Conservation (phyloP, 2,329 filamentous ascomycete genomes). For the Colletotrichum sansevieriae region DNA sequence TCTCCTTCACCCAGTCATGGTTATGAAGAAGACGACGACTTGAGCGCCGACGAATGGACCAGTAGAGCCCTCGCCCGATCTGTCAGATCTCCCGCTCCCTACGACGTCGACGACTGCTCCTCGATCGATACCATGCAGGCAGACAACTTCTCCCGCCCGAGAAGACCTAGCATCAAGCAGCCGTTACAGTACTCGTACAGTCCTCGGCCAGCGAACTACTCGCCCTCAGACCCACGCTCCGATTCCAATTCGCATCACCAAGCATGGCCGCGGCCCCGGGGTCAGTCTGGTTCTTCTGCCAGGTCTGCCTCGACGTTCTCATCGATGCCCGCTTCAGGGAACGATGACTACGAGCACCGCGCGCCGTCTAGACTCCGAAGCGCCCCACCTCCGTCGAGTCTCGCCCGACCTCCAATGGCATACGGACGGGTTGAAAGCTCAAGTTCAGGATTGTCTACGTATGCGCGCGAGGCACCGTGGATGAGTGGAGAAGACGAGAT, state of each 20-base stretch:
- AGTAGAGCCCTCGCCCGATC: conserved; percentile 38
- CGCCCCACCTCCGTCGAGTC: conserved; percentile 46
- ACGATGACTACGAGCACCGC: conserved; percentile 55
- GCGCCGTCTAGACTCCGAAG: conserved; percentile 48
- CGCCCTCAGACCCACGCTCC: conserved; percentile 44
- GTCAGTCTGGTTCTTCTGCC: conserved; percentile 62
- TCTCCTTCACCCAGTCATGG: conserved; percentile 36
- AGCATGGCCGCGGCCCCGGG: conserved; percentile 59
- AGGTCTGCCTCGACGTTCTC: conserved; percentile 61
- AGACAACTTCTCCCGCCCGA: conserved; percentile 72
- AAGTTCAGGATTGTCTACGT: conserved; percentile 47
- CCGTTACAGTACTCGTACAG: conserved; percentile 52
- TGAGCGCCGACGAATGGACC: conserved; percentile 43
- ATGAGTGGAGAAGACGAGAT: conserved; percentile 63
- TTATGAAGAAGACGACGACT: conserved; percentile 43
- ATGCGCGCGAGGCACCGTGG: conserved; percentile 60
- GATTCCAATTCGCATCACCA: conserved; percentile 43
- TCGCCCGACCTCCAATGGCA: conserved; percentile 48
- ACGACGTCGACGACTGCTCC: conserved; percentile 45
- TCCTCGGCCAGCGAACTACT: conserved; percentile 47
- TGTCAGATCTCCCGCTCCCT: conserved; percentile 42
- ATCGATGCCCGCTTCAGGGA: conserved; percentile 56
- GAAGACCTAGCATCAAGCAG: conserved; percentile 66
- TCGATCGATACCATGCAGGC: conserved; percentile 47
- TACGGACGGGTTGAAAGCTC: conserved; percentile 52